Evolutionary conservation across 495 filamentous ascomycete species (phyloP), one percentile per base, ranked within the genome.

Genomic region (Hypoxylon perforatum): DNA sequence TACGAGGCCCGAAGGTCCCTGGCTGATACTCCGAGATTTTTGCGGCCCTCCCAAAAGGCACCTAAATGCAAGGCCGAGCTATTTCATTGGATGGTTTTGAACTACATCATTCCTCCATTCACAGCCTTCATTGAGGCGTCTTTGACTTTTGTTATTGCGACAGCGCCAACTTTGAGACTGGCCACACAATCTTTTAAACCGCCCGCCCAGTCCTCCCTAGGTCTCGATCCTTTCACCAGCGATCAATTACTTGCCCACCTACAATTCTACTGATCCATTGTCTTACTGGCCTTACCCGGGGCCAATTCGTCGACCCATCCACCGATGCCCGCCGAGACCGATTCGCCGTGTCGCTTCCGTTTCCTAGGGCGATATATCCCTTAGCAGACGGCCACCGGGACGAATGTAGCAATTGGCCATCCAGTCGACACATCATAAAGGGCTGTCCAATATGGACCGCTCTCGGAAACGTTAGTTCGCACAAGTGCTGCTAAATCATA

Each of bases 391-490:
- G 57, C 46, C 51, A 70, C 30, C 65, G 59, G 54, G 50, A 56
- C 80, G 80, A 77, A 82, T 82, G 78, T 76, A 70, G 70, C 72
- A 64, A 65, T 65, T 65, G 55, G 25, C 4, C 39, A 50, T 54
- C 9, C 22, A 51, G 49, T 25, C 41, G 38, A 7, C 35, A 52
- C 52, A 63, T 23, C 69, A 64, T 60, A 63, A 74, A 58, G 30
- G 59, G 63, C 63, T 65, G 72, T 74, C 74, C 75, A 61, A 61
- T 69, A 96, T 97, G 93, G 92, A 96, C 81, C 88, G 91, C 76
- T 85, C 84, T 77, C 87, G 90, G 73, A 94, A 95, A 84, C 90
- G 93, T 94, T 80, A 72, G 86, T 73, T 18, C 36, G 35, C 14
- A 4, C 15, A n/a, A 21, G 18, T 8, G 12, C 28, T 23, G n/a